Conservation (phyloP, 768 basidiomycete species). For the Boletellus emodensis region DNA sequence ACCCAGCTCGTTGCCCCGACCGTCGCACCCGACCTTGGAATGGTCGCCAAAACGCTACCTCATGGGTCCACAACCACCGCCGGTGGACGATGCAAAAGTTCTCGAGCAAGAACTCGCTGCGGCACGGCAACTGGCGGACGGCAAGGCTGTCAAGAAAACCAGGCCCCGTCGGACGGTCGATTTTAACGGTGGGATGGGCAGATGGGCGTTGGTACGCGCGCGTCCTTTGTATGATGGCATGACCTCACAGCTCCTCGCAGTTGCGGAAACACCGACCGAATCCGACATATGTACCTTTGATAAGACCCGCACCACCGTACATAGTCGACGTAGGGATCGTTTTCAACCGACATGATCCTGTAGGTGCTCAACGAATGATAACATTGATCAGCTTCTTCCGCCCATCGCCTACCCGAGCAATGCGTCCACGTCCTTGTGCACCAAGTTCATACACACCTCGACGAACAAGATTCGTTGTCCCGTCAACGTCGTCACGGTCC, state of each 20-base stretch:
- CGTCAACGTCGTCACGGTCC: slow-evolving; percentile 88
- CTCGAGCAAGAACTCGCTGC: slow-evolving; percentile 78
- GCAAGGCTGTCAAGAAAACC: slow-evolving; percentile 84
- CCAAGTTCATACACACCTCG: slow-evolving; percentile 96
- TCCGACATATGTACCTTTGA: slow-evolving; percentile 65
- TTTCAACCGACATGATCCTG: slow-evolving; percentile 9
- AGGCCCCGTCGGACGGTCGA: slow-evolving; percentile 93
- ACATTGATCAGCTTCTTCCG: slow-evolving; percentile 70
- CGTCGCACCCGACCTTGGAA: slow-evolving; percentile 45
- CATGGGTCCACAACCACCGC: slow-evolving; percentile 69
- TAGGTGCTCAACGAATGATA: slow-evolving; percentile 26
- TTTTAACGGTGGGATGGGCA: slow-evolving; percentile 83
- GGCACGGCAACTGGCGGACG: slow-evolving; percentile 68
- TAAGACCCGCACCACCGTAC: slow-evolving; percentile 84
- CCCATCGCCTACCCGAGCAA: slow-evolving; percentile 91
- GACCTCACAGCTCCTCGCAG: slow-evolving; percentile 34
- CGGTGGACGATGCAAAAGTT: slow-evolving; percentile 68
- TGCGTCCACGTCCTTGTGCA: slow-evolving; percentile 89
- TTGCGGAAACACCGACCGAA: slow-evolving; percentile 75
- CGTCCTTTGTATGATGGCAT: no score
- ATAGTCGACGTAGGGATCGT: slow-evolving; percentile 73
- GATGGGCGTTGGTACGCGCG: slow-evolving; percentile 77
- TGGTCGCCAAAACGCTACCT: slow-evolving; percentile 77
- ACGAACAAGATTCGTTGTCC: slow-evolving; percentile 99
- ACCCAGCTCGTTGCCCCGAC: slow-evolving; percentile 33